phyloP scores from a whole-genome alignment of 2,329 filamentous ascomycete species.

The Penicillium sp. region DNA sequence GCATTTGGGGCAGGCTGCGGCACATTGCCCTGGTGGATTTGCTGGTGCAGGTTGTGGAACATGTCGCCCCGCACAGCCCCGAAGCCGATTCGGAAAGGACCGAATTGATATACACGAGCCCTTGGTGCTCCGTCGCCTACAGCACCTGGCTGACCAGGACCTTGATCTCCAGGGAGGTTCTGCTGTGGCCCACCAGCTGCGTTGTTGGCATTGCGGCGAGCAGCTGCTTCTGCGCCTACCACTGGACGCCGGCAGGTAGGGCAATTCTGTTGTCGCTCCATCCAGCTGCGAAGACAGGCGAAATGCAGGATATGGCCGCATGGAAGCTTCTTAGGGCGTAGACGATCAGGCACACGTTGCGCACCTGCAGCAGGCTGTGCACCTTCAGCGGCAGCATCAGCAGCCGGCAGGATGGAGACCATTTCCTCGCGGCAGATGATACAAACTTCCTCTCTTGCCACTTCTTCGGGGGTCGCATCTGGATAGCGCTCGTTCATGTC shows the following conservation, averaged over 20 bases:
- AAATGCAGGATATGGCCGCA: constrained; percentile 95
- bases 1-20: constrained; percentile 34
- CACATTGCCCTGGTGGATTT: constrained; percentile 50
- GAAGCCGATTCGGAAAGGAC: constrained; percentile 69
- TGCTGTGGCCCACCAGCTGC: constrained; percentile 26
- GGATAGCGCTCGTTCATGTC: constrained; percentile 90
- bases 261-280: constrained; percentile 94
- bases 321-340: constrained; percentile 88
- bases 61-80: constrained; percentile 55
- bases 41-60: constrained; percentile 62
- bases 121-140: constrained; percentile 40
- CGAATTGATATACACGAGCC: constrained; percentile 64
- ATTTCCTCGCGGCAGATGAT: constrained; percentile 98
- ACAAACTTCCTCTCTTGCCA: constrained; percentile 82
- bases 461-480: constrained; percentile 82
- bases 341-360: constrained; percentile 63
- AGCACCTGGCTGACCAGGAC: constrained; percentile 34
- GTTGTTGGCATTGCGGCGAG: constrained; percentile 22
- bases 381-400: constrained; percentile 33
- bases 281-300: constrained; percentile 90
- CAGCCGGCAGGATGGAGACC: constrained; percentile 65
- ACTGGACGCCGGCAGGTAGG: constrained; percentile 88
- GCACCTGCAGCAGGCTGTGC: constrained; percentile 19
- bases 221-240: constrained; percentile 43
- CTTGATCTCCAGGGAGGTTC: constrained; percentile 35